Evolutionary conservation across 192 early-diverging fungal genomes (phyloP).

Genomic region (Coemansia sp.): DNA sequence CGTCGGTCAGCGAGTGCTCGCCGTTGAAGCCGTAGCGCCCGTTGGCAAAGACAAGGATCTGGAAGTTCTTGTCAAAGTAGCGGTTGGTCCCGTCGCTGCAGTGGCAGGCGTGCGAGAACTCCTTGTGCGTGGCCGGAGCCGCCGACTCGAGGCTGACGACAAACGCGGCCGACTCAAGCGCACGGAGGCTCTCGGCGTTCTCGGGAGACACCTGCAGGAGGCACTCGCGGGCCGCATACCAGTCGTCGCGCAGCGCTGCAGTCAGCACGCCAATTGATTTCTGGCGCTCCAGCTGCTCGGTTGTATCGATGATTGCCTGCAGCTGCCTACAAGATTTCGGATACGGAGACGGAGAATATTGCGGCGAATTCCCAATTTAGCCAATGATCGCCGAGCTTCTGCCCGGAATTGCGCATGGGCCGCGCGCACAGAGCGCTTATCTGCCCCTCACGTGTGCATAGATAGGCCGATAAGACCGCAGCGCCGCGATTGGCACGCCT

Average conservation of each 20-base stretch:
- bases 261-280: constrained; percentile 53
- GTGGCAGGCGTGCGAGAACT: constrained; percentile 72
- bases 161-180: constrained; percentile 70
- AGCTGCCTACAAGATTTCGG: constrained; percentile 55
- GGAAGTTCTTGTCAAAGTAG: constrained; percentile 77
- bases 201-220: constrained; percentile 54
- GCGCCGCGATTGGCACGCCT: no score
- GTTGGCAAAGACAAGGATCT: constrained; percentile 75
- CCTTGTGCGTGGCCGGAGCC: constrained; percentile 63
- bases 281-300: constrained; percentile 37
- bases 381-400: background rate
- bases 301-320: constrained; percentile 55
- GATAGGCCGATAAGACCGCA: constrained; percentile 1
- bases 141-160: constrained; percentile 71
- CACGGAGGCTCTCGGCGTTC: constrained; percentile 59
- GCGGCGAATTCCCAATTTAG: no score
- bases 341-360: no score
- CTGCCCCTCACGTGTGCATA: background rate
- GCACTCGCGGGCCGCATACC: constrained; percentile 50
- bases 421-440: no score
- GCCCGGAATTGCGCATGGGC: background rate
- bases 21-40: constrained; percentile 74
- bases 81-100: constrained; percentile 70
- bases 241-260: constrained; percentile 51
- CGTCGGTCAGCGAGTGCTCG: constrained; percentile 70